phyloP scores from a whole-genome alignment of 768 basidiomycete species.

The Pisolithus orientalis region DNA sequence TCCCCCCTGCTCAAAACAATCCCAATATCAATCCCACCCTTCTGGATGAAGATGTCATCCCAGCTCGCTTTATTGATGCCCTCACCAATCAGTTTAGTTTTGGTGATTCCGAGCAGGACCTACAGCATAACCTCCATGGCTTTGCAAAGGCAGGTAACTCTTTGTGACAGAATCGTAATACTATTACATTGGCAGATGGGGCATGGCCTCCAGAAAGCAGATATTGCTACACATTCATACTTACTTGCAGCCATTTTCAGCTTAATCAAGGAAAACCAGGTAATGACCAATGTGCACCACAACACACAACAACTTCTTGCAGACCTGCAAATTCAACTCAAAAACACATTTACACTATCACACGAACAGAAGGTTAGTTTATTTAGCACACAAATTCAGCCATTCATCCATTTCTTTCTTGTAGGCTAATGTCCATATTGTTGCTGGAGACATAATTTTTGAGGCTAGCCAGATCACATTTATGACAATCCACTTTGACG shows the following conservation, averaged over 20 bases:
- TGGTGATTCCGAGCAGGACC: background rate
- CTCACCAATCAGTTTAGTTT: background rate
- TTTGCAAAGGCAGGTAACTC: background rate
- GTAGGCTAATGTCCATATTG: background rate
- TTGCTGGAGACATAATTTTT: background rate
- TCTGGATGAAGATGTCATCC: background rate
- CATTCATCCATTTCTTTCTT: background rate
- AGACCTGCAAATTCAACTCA: background rate
- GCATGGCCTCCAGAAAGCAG: background rate
- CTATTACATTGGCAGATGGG: background rate
- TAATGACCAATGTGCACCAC: background rate
- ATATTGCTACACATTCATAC: background rate
- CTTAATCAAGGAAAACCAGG: background rate
- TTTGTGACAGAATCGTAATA: too few species aligned
- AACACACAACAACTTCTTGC: background rate
- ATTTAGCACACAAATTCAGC: background rate
- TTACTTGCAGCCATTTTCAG: background rate
- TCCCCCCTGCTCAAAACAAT: too few species aligned
- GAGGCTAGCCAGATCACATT: background rate
- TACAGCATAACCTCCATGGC: background rate
- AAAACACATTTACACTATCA: background rate
- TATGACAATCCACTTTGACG: background rate
- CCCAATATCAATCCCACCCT: background rate
- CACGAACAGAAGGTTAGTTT: background rate
- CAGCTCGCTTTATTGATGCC: background rate